These are phyloP conservation scores for Phialophora verrucosa DNA, from an alignment of 2,329 filamentous ascomycete species.

Conservation along the genomic window DNA sequence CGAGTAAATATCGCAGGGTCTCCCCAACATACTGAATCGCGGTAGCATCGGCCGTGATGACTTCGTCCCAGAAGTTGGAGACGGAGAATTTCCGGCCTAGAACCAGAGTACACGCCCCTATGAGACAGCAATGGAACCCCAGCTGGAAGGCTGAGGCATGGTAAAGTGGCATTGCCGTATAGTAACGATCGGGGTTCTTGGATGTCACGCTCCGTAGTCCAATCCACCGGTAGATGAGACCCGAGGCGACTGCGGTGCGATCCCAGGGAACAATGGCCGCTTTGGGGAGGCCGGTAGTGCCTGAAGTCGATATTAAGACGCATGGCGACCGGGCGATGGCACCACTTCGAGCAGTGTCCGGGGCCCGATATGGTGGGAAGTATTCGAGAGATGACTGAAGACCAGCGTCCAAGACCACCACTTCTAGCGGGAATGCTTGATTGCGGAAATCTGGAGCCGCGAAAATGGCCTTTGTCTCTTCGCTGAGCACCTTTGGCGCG, in stretches of 20 bases:
- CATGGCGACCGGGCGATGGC: slow-evolving; percentile 64
- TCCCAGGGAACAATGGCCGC: slow-evolving; percentile 62
- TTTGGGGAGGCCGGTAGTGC: slow-evolving; percentile 90
- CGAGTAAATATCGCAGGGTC: slow-evolving; percentile 74
- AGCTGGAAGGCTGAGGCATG: slow-evolving; percentile 79
- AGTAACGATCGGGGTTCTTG: slow-evolving; percentile 69
- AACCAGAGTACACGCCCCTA: slow-evolving; percentile 68
- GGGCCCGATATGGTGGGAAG: slow-evolving; percentile 58
- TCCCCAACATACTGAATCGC: slow-evolving; percentile 80
- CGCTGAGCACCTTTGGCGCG: slow-evolving; percentile 54
- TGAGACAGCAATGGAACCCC: slow-evolving; percentile 67
- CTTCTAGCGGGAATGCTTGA: slow-evolving; percentile 53
- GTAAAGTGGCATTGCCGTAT: slow-evolving; percentile 87
- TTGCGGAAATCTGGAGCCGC: slow-evolving; percentile 49
- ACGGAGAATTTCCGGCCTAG: slow-evolving; percentile 76
- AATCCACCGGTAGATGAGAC: slow-evolving; percentile 63
- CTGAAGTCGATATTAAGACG: slow-evolving; percentile 87
- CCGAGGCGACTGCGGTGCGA: slow-evolving; percentile 50
- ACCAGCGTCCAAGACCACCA: slow-evolving; percentile 67
- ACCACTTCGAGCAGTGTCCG: slow-evolving; percentile 63
- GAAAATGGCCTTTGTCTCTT: slow-evolving; percentile 51
- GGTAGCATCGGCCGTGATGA: slow-evolving; percentile 70
- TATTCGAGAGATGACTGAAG: slow-evolving; percentile 54
- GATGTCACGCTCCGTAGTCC: slow-evolving; percentile 47
- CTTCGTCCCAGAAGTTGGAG: slow-evolving; percentile 72